Percentiles rank a stretch among this genome's conserved stretches.
Conservation (phyloP, 805 yeast species). For the Candida orba region DNA sequence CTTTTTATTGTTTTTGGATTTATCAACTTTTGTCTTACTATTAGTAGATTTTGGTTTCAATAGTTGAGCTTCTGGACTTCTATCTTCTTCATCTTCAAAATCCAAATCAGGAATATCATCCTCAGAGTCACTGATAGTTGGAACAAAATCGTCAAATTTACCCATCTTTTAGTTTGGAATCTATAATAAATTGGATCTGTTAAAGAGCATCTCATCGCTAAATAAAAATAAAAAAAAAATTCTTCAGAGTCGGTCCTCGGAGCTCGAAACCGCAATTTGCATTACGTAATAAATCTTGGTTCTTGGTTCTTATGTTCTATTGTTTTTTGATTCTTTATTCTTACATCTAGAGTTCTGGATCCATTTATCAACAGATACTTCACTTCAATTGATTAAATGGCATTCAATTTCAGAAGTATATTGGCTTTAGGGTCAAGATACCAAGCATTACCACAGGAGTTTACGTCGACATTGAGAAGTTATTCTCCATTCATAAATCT, state of each 20-base stretch:
- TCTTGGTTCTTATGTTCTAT: no score
- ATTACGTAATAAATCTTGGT: no score
- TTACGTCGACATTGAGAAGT: neutral
- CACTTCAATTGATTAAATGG: neutral
- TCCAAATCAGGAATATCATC: constrained; percentile 54
- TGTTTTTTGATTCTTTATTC: neutral
- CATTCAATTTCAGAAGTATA: constrained; percentile 3
- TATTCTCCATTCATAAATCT: constrained; percentile 2
- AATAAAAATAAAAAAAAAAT: constrained; percentile 1
- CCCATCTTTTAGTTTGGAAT: constrained; percentile 12
- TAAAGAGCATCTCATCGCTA: constrained; percentile 7
- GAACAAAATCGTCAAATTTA: constrained; percentile 50
- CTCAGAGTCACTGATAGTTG: constrained; percentile 74
- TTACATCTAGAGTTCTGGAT: no score
- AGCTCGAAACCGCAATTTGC: neutral
- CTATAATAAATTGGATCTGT: no score
- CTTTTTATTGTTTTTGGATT: constrained; percentile 16
- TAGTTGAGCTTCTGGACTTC: constrained; percentile 3
- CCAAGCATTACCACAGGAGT: neutral
- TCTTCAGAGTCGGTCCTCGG: neutral
- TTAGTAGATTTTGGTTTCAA: neutral
- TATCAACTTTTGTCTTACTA: neutral
- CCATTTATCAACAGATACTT: neutral
- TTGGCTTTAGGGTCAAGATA: constrained; percentile 4
- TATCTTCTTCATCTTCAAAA: constrained; percentile 31